Evolutionary conservation across 805 yeast genomes (phyloP), one percentile per base, ranked within the genome.

Genomic region (Sugiyamaella marilandica): DNA sequence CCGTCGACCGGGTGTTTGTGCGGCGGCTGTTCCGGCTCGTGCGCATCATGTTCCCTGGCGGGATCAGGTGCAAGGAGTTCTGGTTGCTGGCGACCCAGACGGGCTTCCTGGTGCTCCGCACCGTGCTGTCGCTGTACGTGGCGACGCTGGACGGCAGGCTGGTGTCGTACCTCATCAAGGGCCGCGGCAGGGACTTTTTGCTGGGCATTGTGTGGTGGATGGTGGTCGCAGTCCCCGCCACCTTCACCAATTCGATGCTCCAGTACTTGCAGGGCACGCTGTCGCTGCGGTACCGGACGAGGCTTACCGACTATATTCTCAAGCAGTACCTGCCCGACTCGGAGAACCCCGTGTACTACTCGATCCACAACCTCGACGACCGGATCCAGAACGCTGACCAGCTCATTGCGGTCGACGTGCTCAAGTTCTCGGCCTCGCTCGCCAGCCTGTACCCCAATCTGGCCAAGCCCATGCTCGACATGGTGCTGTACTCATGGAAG

Each of bases 121-220:
- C 96, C 0, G 66, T 83, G 21, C 70, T 91, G 26, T 84, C 96
- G 1, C 75, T 91, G 45, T 83, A 83, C 62, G 91, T 90, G 13
- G 97, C 97, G 5, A 80, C 84, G 10, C 74, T 91, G 53, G 97
- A 91, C 67, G 97, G 97, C 58, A 74, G 76, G 63, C 72, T 91
- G 50, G 96, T 91, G 3, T 87, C 96, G 0, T 81, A 87, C 1
- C 75, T 91, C 59, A 87, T 91, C 29, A 78, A 84, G 39, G 87
- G 85, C 56, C 76, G 77, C 48, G 85, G 89, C 56, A 73, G 76
- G 45, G 75, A 74, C 44, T 90, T 91, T 62, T 71, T 83, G 52
- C 76, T 77, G 55, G 76, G 85, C 29, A 68, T 90, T 51, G 73
- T 78, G 1, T 74, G 80, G 62, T 91, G 97, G 97, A 80, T 91